Conservation (phyloP, 805 yeast species). For the Yarrowia sp. region DNA sequence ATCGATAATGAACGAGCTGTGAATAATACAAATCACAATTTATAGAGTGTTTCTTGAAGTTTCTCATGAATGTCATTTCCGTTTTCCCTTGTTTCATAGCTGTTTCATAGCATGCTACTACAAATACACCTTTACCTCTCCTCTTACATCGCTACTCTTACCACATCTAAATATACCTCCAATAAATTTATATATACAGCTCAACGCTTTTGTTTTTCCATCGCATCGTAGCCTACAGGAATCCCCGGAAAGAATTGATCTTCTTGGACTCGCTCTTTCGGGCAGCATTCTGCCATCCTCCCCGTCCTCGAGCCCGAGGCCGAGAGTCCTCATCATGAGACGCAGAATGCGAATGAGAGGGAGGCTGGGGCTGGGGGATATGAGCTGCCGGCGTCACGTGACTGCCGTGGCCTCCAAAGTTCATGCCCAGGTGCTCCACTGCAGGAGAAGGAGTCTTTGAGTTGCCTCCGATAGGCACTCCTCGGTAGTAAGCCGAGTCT, state of each 20-base stretch:
- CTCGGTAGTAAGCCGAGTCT: slow-evolving; percentile 15
- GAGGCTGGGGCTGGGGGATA: slow-evolving; percentile 11
- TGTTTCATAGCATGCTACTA: too few species aligned
- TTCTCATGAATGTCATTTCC: too few species aligned
- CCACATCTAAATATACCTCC: background rate
- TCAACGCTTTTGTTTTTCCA: background rate
- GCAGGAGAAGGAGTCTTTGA: slow-evolving; percentile 29
- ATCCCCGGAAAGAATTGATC: slow-evolving; percentile 28
- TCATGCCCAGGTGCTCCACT: slow-evolving; percentile 24
- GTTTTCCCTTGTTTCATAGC: too few species aligned
- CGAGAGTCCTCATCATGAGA: slow-evolving; percentile 21
- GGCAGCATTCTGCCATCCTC: slow-evolving; percentile 30
- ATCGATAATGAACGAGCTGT: too few species aligned
- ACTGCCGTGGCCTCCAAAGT: slow-evolving; percentile 14
- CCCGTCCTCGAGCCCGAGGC: slow-evolving; percentile 22
- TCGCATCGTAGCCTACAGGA: background rate
- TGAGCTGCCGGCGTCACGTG: background rate
- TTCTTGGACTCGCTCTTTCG: slow-evolving; percentile 27
- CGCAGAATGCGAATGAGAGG: background rate
- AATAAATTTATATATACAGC: slow-evolving; percentile 16
- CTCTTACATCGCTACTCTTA: too few species aligned
- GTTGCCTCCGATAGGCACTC: slow-evolving; percentile 17
- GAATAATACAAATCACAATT: too few species aligned
- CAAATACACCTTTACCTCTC: too few species aligned
- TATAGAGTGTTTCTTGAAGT: too few species aligned